These are phyloP conservation scores for Medicago lupulina DNA, from an alignment of 306 rosid genomes.

Conservation along the genomic window DNA sequence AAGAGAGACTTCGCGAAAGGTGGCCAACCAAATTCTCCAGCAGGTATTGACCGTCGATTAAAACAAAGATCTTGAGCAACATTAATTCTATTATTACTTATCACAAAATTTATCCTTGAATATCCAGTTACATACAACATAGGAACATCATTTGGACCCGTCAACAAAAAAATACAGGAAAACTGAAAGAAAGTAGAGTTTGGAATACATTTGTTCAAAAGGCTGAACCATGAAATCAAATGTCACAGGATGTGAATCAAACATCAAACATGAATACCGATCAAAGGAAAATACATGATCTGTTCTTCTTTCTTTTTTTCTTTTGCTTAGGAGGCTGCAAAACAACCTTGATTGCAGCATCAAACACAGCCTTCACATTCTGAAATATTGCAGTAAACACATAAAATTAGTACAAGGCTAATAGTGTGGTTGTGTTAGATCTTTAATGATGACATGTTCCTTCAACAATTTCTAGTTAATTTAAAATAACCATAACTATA, in stretches of 20 bases:
- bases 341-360: constrained; percentile 59
- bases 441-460: background rate
- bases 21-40: no score
- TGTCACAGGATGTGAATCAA: constrained; percentile 42
- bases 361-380: constrained; percentile 58
- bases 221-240: constrained; percentile 32
- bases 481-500: no score
- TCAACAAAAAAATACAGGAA: constrained; percentile 9
- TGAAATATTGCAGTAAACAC: constrained; percentile 41
- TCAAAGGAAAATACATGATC: constrained; percentile 50
- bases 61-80: background rate
- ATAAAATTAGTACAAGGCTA: constrained; percentile 11
- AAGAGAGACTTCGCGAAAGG: background rate
- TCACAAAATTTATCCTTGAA: constrained; percentile 31
- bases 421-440: background rate
- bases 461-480: background rate
- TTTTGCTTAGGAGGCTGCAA: constrained; percentile 59
- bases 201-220: constrained; percentile 43
- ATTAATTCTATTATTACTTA: constrained; percentile 24
- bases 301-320: constrained; percentile 59
- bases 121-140: constrained; percentile 33
- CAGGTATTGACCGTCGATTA: no score
- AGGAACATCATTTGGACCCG: constrained; percentile 23
- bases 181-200: constrained; percentile 13
- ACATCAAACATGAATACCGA: constrained; percentile 37